Conservation (phyloP, 257 asterid genomes). For the Handroanthus guayacan region DNA sequence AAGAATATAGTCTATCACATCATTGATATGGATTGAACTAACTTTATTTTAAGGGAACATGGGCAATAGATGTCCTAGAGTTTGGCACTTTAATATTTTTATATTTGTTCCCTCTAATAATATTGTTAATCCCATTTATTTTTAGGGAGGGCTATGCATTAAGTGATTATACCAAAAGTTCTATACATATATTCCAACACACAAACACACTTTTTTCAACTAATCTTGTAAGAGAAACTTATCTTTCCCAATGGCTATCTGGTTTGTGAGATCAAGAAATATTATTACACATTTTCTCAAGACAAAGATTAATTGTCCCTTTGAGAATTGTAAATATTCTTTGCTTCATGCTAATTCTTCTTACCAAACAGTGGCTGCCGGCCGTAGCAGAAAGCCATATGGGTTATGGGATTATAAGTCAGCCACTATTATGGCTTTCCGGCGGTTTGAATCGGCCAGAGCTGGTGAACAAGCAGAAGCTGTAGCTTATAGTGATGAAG, state of each 20-base stretch:
- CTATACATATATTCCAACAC: not conserved
- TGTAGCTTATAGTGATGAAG: slow-evolving; percentile 51
- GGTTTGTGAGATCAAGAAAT: slow-evolving; percentile 59
- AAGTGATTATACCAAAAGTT: not conserved
- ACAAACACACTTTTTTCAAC: not conserved
- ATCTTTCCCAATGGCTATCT: slow-evolving; percentile 47
- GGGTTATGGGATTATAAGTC: slow-evolving; percentile 21
- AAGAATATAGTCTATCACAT: not conserved
- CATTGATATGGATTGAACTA: slow-evolving; percentile 5
- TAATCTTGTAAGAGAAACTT: not conserved
- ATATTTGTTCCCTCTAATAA: not conserved
- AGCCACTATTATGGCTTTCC: slow-evolving; percentile 31
- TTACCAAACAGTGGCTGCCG: slow-evolving; percentile 34
- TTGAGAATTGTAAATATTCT: not conserved
- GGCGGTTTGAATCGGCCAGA: slow-evolving; percentile 59
- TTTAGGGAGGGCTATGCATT: slow-evolving; percentile 4
- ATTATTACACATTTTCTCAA: slow-evolving; percentile 46
- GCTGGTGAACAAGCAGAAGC: slow-evolving; percentile 58
- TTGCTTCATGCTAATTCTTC: slow-evolving; percentile 28
- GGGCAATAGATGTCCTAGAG: slow-evolving; percentile 20
- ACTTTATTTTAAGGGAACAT: not conserved
- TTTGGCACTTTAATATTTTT: slow-evolving; percentile 13
- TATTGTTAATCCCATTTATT: too few species aligned
- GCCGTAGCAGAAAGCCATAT: not conserved
- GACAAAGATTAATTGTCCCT: slow-evolving; percentile 27